A percentile compares a stretch with the other conserved stretches of the same genome.
These are phyloP conservation scores for Calocybe cyanea DNA, from an alignment of 768 basidiomycete species.

Conservation along the genomic window DNA sequence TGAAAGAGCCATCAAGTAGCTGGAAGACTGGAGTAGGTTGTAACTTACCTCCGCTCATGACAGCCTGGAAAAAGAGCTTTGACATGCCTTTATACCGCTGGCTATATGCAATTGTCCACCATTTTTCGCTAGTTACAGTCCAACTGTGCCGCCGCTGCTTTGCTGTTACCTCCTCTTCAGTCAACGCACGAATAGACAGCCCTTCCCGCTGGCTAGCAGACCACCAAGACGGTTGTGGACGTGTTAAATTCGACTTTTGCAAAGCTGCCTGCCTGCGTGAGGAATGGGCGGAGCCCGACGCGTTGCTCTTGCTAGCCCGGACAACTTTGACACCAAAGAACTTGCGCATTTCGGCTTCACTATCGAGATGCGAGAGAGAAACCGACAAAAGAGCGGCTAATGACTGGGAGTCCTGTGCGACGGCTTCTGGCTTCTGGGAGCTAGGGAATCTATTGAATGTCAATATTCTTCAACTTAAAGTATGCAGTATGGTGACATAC, in stretches of 20 bases:
- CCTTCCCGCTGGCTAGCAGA: constrained; percentile 68
- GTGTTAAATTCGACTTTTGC: constrained; percentile 69
- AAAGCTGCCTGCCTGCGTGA: constrained; percentile 33
- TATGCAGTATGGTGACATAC: constrained; percentile 33
- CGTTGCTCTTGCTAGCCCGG: constrained; percentile 45
- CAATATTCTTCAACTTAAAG: not conserved
- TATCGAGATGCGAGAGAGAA: constrained; percentile 78
- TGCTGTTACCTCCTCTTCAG: constrained; percentile 46
- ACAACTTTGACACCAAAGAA: constrained; percentile 95
- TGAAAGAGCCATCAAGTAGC: constrained; percentile 19
- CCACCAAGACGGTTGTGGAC: constrained; percentile 75
- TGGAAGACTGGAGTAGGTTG: not conserved
- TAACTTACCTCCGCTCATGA: constrained; percentile 73
- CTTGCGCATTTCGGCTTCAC: constrained; percentile 85
- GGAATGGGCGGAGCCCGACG: constrained; percentile 7
- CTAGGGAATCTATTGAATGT: constrained; percentile 44
- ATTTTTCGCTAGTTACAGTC: constrained; percentile 55
- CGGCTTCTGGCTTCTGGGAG: constrained; percentile 35
- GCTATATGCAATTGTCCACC: constrained; percentile 89
- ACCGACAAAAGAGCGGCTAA: constrained; percentile 65
- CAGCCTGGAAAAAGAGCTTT: constrained; percentile 73
- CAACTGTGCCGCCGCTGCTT: constrained; percentile 39
- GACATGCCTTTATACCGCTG: constrained; percentile 81
- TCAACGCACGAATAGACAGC: constrained; percentile 57
- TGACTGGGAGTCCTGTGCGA: constrained; percentile 26